A percentile compares a stretch with the other conserved stretches of the same genome.
These are phyloP conservation scores for Helotiales sp. DNA, from an alignment of 2,329 filamentous ascomycete genomes.

Conservation along the genomic window DNA sequence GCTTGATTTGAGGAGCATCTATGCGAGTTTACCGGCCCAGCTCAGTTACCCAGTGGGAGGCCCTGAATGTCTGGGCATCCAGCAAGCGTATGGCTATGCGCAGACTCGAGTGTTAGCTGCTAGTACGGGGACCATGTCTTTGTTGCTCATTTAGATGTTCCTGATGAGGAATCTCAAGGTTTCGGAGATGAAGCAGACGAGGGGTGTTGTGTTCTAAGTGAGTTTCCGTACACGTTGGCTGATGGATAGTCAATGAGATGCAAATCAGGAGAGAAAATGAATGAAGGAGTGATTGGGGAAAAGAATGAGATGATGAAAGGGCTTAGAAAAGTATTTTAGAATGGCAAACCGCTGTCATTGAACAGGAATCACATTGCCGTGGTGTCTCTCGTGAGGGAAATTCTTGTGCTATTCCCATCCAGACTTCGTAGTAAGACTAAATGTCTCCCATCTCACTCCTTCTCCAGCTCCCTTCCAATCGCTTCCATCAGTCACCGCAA, in stretches of 20 bases:
- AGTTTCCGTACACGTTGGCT: background rate
- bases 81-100: conserved; percentile 56
- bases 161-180: conserved; percentile 24
- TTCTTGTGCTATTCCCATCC: conserved; percentile 22
- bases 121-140: conserved; percentile 31
- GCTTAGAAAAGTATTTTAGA: background rate
- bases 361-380: too few relatives aligned
- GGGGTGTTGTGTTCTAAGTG: conserved; percentile 26
- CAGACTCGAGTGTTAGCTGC: conserved; percentile 51
- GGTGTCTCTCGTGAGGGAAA: background rate
- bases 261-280: too few relatives aligned
- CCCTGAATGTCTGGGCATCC: conserved; percentile 58
- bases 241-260: too few relatives aligned
- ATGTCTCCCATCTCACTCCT: conserved; percentile 40
- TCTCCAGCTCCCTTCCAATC: conserved; percentile 43
- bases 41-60: conserved; percentile 55
- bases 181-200: conserved; percentile 18
- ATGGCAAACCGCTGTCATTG: background rate
- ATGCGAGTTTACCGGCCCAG: conserved; percentile 58
- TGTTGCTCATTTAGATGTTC: conserved; percentile 13
- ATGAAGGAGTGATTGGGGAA: background rate
- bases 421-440: conserved; percentile 32
- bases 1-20: conserved; percentile 47
- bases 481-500: conserved; percentile 47
- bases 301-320: background rate